A percentile compares a stretch with the other conserved stretches of the same genome.
These are phyloP conservation scores for Porogramme epimiltina DNA, from an alignment of 1,284 basidiomycete species.

Conservation along the genomic window DNA sequence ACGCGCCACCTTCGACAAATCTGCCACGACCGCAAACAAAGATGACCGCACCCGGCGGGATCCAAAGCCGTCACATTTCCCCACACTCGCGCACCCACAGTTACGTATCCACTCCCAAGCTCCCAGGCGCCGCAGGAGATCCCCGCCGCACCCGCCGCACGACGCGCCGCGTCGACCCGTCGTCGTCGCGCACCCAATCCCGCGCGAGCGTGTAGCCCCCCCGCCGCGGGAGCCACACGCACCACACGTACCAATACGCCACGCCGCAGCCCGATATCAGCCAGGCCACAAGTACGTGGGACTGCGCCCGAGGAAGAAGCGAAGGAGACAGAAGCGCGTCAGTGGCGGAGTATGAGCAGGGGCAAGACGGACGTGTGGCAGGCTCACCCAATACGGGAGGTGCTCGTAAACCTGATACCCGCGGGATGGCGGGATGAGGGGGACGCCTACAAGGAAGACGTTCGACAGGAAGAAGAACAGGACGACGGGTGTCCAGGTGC, in stretches of 20 bases:
- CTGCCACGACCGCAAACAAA: too few relatives aligned
- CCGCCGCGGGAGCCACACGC: constrained; percentile 52
- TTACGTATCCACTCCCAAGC: too few relatives aligned
- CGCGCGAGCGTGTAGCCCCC: constrained; percentile 53
- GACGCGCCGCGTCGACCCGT: constrained; percentile 35
- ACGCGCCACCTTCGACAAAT: too few relatives aligned
- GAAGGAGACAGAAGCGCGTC: too few relatives aligned
- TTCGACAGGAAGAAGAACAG: constrained; percentile 64
- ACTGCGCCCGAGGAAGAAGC: constrained; percentile 34
- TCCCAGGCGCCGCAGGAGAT: background rate
- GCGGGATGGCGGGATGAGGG: constrained; percentile 57
- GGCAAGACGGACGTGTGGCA: too few relatives aligned
- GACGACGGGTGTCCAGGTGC: constrained; percentile 47
- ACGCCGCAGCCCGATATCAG: constrained; percentile 53
- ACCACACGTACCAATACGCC: constrained; percentile 62
- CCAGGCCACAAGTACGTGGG: constrained; percentile 54
- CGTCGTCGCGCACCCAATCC: constrained; percentile 51
- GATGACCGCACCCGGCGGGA: too few relatives aligned
- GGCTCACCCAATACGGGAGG: constrained; percentile 66
- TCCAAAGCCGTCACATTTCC: too few relatives aligned
- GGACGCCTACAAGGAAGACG: constrained; percentile 58
- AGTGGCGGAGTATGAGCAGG: too few relatives aligned
- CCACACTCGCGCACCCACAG: too few relatives aligned
- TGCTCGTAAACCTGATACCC: constrained; percentile 53
- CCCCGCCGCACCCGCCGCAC: constrained; percentile 18